A percentile compares a stretch with the other conserved stretches of the same genome.
Conservation (phyloP, 345 rosid species). For the Conringia planisiliqua region DNA sequence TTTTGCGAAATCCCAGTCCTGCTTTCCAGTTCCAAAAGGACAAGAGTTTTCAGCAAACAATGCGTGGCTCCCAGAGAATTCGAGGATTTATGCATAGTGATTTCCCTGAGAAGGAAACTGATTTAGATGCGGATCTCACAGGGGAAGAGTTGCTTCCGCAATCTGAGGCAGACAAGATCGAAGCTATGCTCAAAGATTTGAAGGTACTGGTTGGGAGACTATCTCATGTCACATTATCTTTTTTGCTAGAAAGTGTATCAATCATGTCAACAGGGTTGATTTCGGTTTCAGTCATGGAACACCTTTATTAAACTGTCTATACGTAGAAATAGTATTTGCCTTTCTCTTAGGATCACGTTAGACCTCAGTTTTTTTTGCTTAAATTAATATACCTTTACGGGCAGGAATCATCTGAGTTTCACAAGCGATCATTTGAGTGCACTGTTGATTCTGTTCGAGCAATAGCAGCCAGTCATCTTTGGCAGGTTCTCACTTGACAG, state of each 20-base stretch:
- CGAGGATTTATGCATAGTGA: constrained; percentile 53
- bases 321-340: constrained; percentile 3
- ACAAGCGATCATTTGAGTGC: constrained; percentile 85
- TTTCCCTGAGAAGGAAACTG: constrained; percentile 53
- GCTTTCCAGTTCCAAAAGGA: constrained; percentile 64
- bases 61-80: constrained; percentile 50
- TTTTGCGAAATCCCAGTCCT: constrained; percentile 86
- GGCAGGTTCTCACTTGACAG: constrained; percentile 73
- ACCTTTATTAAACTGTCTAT: background rate
- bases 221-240: background rate
- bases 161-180: constrained; percentile 94
- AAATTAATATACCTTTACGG: constrained; percentile 3
- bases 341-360: constrained; percentile 1
- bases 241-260: background rate
- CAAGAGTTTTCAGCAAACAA: constrained; percentile 45
- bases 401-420: constrained; percentile 92
- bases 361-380: background rate
- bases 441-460: constrained; percentile 85
- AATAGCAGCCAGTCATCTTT: constrained; percentile 96
- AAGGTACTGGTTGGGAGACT: constrained; percentile 52
- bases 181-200: constrained; percentile 75
- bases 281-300: constrained; percentile 1
- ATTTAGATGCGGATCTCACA: constrained; percentile 42
- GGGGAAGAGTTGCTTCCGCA: constrained; percentile 89
- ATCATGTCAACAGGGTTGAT: constrained; percentile 6